phyloP scores from a whole-genome alignment of 306 rosid genomes.

The Canavalia ensiformis region DNA sequence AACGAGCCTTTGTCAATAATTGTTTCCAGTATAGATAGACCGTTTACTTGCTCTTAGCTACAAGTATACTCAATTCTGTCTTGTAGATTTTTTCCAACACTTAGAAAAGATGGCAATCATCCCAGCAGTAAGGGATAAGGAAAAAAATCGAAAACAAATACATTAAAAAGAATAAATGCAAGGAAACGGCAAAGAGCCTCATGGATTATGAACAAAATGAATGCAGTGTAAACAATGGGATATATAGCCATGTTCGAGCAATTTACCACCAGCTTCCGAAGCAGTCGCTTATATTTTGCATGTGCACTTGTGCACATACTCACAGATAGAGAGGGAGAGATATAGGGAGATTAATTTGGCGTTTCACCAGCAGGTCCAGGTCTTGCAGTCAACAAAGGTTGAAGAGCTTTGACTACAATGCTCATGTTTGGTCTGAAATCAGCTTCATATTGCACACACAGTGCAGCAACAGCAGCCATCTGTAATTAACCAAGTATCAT shows the following conservation, averaged over 20 bases:
- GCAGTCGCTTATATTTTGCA: constrained; percentile 53
- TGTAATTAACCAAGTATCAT: constrained; percentile 51
- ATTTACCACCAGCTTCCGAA: constrained; percentile 57
- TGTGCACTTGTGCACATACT: constrained; percentile 50
- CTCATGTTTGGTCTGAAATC: constrained; percentile 99
- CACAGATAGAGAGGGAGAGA: constrained; percentile 51
- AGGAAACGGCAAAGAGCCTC: constrained; percentile 47
- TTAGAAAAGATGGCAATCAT: constrained; percentile 37
- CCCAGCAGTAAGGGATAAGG: constrained; percentile 30
- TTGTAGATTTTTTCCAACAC: constrained; percentile 40
- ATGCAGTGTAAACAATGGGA: constrained; percentile 57
- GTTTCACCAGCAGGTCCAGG: constrained; percentile 81
- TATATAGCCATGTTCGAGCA: constrained; percentile 56
- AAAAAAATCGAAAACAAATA: background rate
- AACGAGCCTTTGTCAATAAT: constrained; percentile 15
- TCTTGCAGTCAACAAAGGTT: constrained; percentile 80
- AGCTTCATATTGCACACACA: constrained; percentile 95
- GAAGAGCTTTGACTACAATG: constrained; percentile 96
- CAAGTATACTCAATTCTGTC: constrained; percentile 24
- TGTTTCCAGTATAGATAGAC: constrained; percentile 22
- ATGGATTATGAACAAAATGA: constrained; percentile 72
- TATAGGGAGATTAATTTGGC: constrained; percentile 55
- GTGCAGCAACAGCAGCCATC: constrained; percentile 98
- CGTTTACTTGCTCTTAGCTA: constrained; percentile 31
- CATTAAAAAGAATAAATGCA: constrained; percentile 39